These are phyloP conservation scores for Sporisorium graminicola DNA, from an alignment of 1,284 basidiomycete genomes.

Conservation along the genomic window DNA sequence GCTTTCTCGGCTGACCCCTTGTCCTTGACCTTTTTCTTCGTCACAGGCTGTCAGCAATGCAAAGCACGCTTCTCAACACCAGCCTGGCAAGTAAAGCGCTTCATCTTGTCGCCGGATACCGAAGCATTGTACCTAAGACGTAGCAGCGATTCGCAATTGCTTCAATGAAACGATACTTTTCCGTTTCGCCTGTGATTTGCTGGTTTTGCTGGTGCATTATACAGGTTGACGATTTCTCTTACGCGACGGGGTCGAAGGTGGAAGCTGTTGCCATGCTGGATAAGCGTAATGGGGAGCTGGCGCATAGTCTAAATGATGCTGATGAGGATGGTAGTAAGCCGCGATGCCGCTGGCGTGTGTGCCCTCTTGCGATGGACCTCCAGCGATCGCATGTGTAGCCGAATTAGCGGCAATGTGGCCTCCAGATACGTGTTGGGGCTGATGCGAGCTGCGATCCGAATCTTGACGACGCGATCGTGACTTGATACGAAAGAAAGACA, in stretches of 20 bases:
- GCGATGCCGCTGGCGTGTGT: constrained; percentile 21
- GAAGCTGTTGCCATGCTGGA: constrained; percentile 33
- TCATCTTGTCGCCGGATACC: neutral
- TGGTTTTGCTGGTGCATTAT: neutral
- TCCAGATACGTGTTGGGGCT: constrained; percentile 9
- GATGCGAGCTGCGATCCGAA: constrained; percentile 8
- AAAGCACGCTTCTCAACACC: constrained; percentile 35
- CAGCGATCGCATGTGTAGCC: constrained; percentile 6
- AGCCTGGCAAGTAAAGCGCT: constrained; percentile 33
- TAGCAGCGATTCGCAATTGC: neutral
- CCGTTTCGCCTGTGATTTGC: neutral
- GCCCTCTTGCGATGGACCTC: neutral
- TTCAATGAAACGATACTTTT: neutral
- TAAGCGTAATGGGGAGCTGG: constrained; percentile 21
- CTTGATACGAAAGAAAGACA: constrained; percentile 65
- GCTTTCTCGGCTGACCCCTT: neutral
- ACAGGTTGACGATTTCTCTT: constrained; percentile 17
- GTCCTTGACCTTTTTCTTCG: neutral
- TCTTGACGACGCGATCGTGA: constrained; percentile 25
- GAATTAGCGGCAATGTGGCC: neutral
- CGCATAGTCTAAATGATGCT: constrained; percentile 22
- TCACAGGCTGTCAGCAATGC: constrained; percentile 42
- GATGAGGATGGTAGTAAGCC: constrained; percentile 23
- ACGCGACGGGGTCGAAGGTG: constrained; percentile 33
- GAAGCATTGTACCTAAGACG: neutral